Conservation (phyloP, 2,329 filamentous ascomycete species). For the Clonostachys chloroleuca region DNA sequence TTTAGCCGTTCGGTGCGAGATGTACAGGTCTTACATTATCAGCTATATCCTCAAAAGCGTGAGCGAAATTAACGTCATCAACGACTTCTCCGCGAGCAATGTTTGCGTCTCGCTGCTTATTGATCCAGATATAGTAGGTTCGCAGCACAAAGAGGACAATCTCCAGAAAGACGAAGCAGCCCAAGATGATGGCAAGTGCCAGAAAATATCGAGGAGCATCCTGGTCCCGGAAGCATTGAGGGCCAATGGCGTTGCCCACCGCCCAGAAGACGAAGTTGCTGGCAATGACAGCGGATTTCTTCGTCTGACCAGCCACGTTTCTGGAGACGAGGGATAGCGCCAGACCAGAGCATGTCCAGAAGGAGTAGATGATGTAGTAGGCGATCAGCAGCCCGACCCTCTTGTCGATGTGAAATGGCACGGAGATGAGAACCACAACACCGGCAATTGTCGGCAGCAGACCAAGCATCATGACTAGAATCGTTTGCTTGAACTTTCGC, state of each 20-base stretch:
- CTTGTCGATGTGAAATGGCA: conserved; percentile 50
- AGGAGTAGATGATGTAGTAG: conserved; percentile 74
- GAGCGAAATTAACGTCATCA: conserved; percentile 33
- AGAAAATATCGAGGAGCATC: conserved; percentile 64
- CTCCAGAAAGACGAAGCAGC: conserved; percentile 60
- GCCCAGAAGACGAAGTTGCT: conserved; percentile 69
- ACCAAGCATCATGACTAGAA: conserved; percentile 49
- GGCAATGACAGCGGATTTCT: conserved; percentile 64
- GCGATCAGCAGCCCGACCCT: conserved; percentile 65
- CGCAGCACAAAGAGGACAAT: conserved; percentile 52
- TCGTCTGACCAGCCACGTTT: conserved; percentile 70
- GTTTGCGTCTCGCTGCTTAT: conserved; percentile 50
- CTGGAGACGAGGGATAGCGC: conserved; percentile 63
- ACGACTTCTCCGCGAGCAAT: conserved; percentile 31
- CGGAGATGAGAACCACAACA: conserved; percentile 68
- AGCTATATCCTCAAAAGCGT: conserved; percentile 60
- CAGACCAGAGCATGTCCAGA: conserved; percentile 71
- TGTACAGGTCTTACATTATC: conserved; percentile 31
- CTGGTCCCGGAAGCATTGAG: conserved; percentile 57
- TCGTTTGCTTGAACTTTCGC: not conserved
- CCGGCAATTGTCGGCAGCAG: conserved; percentile 68
- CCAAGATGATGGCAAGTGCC: conserved; percentile 65
- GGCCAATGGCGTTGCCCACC: conserved; percentile 56
- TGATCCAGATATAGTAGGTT: conserved; percentile 52
- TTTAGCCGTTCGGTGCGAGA: not conserved